phyloP scores from a whole-genome alignment of 2,329 filamentous ascomycete genomes.

The Xylariales sp. region DNA sequence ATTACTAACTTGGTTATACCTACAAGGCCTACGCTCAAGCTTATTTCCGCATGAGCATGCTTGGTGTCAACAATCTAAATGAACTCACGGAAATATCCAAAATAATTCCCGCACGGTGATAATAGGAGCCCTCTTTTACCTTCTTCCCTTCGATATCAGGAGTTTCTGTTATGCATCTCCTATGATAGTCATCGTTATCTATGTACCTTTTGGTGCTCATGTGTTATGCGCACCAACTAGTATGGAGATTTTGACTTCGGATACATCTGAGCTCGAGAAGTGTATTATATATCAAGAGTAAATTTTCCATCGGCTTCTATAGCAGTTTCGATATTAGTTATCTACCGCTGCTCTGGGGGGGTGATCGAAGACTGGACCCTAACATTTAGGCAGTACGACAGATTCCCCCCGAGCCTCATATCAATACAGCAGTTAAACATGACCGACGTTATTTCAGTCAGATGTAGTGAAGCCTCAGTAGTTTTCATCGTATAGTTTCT shows the following conservation, averaged over 20 bases:
- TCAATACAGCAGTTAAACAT: no score
- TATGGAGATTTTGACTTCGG: neutral
- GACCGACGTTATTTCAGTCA: no score
- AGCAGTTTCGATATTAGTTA: neutral
- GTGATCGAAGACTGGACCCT: neutral
- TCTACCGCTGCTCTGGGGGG: neutral
- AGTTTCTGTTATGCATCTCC: neutral
- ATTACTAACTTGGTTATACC: constrained; percentile 10
- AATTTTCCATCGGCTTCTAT: neutral
- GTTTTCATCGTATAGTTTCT: no score
- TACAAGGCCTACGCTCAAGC: constrained; percentile 53
- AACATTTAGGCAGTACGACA: no score
- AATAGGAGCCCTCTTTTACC: neutral
- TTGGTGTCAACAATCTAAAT: constrained; percentile 60
- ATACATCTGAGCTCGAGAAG: neutral
- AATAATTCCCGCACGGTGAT: constrained; percentile 50
- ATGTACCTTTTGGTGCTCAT: neutral
- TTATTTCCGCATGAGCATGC: constrained; percentile 57
- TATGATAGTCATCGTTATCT: neutral
- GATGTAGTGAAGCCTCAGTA: no score
- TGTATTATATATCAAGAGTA: neutral
- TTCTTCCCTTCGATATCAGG: neutral
- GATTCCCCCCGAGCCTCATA: no score
- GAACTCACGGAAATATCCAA: constrained; percentile 57
- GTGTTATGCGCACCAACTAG: neutral